Evolutionary conservation across 305 asterid species (phyloP), one percentile per base, ranked within the genome.

Genomic region (Coffea humblotiana): DNA sequence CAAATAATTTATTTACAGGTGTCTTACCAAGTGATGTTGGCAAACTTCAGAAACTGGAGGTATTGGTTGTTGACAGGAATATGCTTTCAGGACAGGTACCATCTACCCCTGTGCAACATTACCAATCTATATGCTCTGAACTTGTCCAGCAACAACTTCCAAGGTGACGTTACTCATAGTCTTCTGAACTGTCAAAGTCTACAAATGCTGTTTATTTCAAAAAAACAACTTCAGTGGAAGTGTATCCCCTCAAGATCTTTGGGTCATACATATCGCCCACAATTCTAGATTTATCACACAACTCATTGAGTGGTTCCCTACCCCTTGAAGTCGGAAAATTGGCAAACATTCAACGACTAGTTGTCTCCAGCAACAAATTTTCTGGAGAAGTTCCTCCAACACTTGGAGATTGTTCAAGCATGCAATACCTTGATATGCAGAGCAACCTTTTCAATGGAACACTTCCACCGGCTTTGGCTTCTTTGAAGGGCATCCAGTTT

Each of bases 381-480:
- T 61, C 37, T 2, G 82, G 84, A 35, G 77, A 77, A 48, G 80
- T 84, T 80, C 88, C 85, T 2, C 40, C 35, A 21, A 80, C 85
- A 19, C 67, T 86, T 8, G 81, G 83, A 1, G 77, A 71, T 72
- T 86, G 88, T 72, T 70, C 71, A 32, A 18, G 45, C n/a, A 21
- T 84, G 67, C 69, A 65, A 63, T 12, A 5, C 6, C 51, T 86
- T 48, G 61, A 60, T 56, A 45, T 79, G 82, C n/a, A 45, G 43
- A 78, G 40, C 11, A 86, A 83, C 40, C 66, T 23, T 12, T 81
- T 86, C 5, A 52, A 3, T 6, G 84, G 87, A 75, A 8, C 76
- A 1, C 47, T 86, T 61, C 84, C 89, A 49, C 60, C 72, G 4
- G 18, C 72, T 63, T 67, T 81, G 18, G 40, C 15, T 63, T 64